phyloP scores from a whole-genome alignment of 2,329 filamentous ascomycete species.

The Fusarium fracticaudum region DNA sequence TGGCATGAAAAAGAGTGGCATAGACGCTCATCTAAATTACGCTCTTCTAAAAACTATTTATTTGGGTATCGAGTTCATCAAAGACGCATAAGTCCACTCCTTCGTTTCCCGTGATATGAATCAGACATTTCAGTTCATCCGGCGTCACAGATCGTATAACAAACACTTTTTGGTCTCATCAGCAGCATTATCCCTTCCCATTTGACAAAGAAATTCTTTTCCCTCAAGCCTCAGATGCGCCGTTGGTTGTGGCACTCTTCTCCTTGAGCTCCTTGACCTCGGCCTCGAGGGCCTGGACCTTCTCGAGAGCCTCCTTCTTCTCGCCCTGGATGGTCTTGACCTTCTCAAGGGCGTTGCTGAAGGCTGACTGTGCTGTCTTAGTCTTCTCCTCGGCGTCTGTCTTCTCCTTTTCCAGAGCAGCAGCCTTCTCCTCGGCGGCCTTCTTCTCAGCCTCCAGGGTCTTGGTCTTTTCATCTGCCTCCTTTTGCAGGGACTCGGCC shows the following conservation, averaged over 20 bases:
- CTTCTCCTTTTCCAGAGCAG: conserved; percentile 16
- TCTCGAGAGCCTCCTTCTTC: conserved; percentile 35
- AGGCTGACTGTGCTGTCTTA: conserved; percentile 21
- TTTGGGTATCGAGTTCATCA: conserved; percentile 47
- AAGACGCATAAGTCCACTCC: conserved; percentile 44
- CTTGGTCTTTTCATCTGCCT: conserved; percentile 15
- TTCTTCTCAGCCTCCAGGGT: conserved; percentile 15
- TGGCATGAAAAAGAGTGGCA: conserved; percentile 35
- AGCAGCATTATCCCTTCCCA: conserved; percentile 24
- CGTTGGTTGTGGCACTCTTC: conserved; percentile 28
- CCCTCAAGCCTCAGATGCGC: conserved; percentile 27
- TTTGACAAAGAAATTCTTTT: not conserved
- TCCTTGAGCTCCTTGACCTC: conserved; percentile 35
- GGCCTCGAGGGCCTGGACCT: conserved; percentile 27
- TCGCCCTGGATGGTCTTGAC: conserved; percentile 18
- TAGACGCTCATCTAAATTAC: conserved; percentile 37
- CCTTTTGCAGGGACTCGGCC: conserved; percentile 3
- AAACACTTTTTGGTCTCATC: conserved; percentile 32
- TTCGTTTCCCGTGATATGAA: conserved; percentile 44
- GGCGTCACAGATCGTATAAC: conserved; percentile 38
- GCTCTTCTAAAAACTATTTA: conserved; percentile 41
- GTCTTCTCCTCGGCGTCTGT: conserved; percentile 29
- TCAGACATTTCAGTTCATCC: conserved; percentile 40
- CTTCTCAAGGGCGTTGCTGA: conserved; percentile 18
- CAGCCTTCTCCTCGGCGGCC: not conserved